Evolutionary conservation across 345 rosid species (phyloP).

Genomic region (Turnera subulata): DNA sequence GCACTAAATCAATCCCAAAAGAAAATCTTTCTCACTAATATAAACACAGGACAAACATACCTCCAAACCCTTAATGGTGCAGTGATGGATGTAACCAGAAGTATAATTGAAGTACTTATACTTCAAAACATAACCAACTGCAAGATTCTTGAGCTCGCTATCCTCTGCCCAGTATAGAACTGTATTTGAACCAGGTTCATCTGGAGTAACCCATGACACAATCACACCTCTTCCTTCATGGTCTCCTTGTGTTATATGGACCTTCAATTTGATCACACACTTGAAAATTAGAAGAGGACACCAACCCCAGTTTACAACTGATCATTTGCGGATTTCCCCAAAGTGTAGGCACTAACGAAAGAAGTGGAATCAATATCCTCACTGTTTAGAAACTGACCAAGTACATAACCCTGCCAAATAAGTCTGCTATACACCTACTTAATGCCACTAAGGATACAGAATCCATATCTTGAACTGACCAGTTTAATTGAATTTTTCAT

Average conservation of each 20-base stretch:
- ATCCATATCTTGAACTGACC: too few species aligned
- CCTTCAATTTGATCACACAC: constrained; percentile 10
- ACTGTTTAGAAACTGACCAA: too few species aligned
- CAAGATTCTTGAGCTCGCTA: background rate
- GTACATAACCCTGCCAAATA: too few species aligned
- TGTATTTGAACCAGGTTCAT: constrained; percentile 2
- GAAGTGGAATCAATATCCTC: too few species aligned
- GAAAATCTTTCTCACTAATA: background rate
- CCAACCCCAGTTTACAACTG: background rate
- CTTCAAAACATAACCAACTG: constrained; percentile 1
- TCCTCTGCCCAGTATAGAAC: constrained; percentile 28
- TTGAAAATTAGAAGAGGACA: background rate
- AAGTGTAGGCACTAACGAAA: too few species aligned
- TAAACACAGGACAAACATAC: constrained; percentile 2
- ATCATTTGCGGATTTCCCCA: too few species aligned
- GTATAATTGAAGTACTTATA: constrained; percentile 28
- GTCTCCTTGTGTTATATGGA: constrained; percentile 42
- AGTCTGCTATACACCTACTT: too few species aligned
- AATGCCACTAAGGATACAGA: too few species aligned
- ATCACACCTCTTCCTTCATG: constrained; percentile 21
- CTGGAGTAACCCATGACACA: constrained; percentile 29
- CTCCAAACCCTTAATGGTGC: constrained; percentile 25
- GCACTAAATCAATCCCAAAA: background rate
- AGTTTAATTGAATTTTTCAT: too few species aligned
- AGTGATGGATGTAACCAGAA: constrained; percentile 39